Conservation (phyloP, 176 grass and related monocot genomes). For the Avena atlantica region DNA sequence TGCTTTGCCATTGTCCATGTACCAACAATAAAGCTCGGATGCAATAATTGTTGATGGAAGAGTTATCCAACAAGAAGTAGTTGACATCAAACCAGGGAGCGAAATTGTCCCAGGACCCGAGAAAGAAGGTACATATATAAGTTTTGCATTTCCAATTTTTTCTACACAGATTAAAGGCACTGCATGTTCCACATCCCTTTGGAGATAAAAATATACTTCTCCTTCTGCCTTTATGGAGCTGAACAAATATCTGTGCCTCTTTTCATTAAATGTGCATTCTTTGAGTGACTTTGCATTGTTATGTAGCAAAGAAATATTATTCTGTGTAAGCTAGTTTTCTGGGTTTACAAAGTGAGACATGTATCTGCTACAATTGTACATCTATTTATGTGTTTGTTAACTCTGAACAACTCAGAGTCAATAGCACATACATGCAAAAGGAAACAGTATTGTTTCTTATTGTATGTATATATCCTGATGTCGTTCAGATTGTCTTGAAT, state of each 20-base stretch:
- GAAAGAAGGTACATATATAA: conserved; percentile 61
- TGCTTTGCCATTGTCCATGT: conserved; percentile 35
- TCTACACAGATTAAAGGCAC: neutral
- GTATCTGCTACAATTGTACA: conserved; percentile 2
- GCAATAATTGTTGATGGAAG: conserved; percentile 85
- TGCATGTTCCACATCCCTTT: neutral
- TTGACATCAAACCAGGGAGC: conserved; percentile 70
- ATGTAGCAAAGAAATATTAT: neutral
- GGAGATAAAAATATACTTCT: neutral
- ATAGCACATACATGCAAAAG: neutral
- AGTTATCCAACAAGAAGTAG: conserved; percentile 65
- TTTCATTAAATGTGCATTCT: conserved; percentile 10
- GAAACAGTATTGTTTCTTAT: neutral
- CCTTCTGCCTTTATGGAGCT: conserved; percentile 23
- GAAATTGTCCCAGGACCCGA: conserved; percentile 85
- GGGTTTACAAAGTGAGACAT: conserved; percentile 31
- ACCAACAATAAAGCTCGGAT: conserved; percentile 65
- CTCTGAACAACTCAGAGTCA: conserved; percentile 16
- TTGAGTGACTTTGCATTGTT: conserved; percentile 7
- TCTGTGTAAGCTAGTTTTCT: conserved; percentile 24
- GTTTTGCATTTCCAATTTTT: conserved; percentile 19
- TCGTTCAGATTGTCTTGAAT: conserved; percentile 16
- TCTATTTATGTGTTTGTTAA: conserved; percentile 3
- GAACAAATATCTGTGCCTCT: neutral
- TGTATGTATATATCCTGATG: neutral